Conservation (phyloP, 2,329 filamentous ascomycete species). For the Claviceps sp. region DNA sequence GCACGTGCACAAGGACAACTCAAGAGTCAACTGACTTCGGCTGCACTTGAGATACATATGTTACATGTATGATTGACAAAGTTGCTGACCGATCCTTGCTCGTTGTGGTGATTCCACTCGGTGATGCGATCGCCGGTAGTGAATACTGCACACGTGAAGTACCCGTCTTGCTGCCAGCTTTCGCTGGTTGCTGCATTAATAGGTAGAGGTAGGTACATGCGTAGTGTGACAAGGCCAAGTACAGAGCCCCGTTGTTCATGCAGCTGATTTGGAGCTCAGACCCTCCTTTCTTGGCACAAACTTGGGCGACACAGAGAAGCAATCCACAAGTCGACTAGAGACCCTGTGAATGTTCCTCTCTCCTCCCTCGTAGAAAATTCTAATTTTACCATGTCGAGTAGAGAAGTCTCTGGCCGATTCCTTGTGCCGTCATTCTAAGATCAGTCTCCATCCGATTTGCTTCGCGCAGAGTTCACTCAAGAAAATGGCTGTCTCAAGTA, state of each 20-base stretch:
- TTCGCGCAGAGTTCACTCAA: background rate
- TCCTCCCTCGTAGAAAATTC: background rate
- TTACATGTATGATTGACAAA: no score
- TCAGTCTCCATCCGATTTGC: background rate
- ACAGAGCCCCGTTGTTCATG: background rate
- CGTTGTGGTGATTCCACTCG: no score
- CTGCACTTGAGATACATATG: no score
- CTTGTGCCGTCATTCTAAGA: background rate
- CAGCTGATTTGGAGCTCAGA: background rate
- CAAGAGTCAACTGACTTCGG: no score
- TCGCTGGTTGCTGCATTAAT: no score
- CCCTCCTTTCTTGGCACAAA: background rate
- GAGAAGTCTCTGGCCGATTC: background rate
- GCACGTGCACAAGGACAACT: no score
- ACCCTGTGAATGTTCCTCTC: background rate
- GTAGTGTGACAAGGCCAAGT: no score
- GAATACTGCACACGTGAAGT: no score
- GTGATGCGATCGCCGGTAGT: no score
- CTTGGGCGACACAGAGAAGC: background rate
- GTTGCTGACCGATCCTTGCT: no score
- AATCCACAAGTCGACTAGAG: background rate
- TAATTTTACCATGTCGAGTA: background rate
- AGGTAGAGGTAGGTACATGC: no score
- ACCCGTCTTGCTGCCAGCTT: no score
- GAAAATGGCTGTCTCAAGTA: slow-evolving; percentile 23